Conservation (phyloP, 768 basidiomycete genomes). For the Pleurotus ostreatus region DNA sequence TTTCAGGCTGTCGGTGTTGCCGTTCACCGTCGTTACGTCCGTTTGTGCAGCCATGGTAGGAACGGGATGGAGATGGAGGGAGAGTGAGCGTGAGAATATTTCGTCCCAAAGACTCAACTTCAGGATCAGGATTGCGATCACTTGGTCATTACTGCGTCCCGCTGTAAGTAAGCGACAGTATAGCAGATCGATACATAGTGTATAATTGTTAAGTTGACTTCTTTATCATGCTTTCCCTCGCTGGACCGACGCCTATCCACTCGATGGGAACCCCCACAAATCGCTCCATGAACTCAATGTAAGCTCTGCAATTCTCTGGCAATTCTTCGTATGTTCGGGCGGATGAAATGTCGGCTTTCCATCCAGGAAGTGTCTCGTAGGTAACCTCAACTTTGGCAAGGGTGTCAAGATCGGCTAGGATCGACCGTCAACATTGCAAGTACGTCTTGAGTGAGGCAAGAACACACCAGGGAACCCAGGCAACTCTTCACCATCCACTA, state of each 20-base stretch:
- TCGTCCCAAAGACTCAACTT: neutral
- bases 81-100: neutral
- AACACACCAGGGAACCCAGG: constrained; percentile 81
- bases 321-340: constrained; percentile 65
- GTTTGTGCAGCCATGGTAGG: constrained; percentile 8
- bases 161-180: neutral
- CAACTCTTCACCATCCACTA: constrained; percentile 72
- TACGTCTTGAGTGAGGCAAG: neutral
- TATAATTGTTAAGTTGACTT: constrained; percentile 14
- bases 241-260: constrained; percentile 95
- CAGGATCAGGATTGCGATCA: neutral
- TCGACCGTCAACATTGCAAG: neutral
- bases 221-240: constrained; percentile 67
- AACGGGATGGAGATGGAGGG: neutral
- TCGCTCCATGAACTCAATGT: constrained; percentile 83
- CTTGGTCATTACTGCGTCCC: neutral
- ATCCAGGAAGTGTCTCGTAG: constrained; percentile 89
- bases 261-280: constrained; percentile 70
- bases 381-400: constrained; percentile 77
- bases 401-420: constrained; percentile 72
- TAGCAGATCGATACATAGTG: neutral
- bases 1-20: constrained; percentile 6
- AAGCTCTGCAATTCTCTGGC: constrained; percentile 81
- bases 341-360: constrained; percentile 74
- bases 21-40: constrained; percentile 9